Evolutionary conservation across 805 yeast genomes (phyloP).

Genomic region (Metschnikowia proteae): DNA sequence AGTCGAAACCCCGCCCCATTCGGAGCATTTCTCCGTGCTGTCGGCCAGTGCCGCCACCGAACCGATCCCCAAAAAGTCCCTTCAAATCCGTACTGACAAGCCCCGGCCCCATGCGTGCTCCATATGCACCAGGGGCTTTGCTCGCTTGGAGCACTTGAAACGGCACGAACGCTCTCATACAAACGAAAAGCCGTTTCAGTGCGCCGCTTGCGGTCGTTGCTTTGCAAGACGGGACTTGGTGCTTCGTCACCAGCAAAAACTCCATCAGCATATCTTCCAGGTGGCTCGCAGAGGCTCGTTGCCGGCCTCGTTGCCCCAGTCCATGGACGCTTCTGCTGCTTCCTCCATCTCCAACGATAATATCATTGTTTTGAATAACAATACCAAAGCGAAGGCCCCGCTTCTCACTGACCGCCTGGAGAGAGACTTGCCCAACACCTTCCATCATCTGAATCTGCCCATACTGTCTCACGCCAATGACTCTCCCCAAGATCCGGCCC

Average conservation of each 20-base stretch:
- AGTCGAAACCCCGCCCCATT: background rate
- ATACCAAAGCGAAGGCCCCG: constrained; percentile 51
- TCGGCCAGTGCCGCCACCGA: constrained; percentile 29
- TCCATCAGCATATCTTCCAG: constrained; percentile 45
- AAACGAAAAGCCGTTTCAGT: constrained; percentile 79
- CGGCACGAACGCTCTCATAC: constrained; percentile 94
- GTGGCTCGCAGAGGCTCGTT: constrained; percentile 17
- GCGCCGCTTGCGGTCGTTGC: constrained; percentile 94
- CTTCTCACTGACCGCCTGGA: constrained; percentile 23
- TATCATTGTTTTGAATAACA: constrained; percentile 49
- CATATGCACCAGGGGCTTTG: constrained; percentile 93
- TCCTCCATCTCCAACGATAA: constrained; percentile 35
- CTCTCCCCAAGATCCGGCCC: constrained; percentile 5
- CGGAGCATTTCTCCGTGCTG: constrained; percentile 7
- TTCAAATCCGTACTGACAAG: constrained; percentile 81
- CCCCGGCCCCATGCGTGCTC: constrained; percentile 92
- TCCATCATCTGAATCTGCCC: constrained; percentile 11
- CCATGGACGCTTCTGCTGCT: constrained; percentile 5
- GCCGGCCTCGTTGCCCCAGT: constrained; percentile 10
- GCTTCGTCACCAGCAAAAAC: constrained; percentile 89
- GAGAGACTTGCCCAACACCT: background rate
- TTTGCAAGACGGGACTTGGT: constrained; percentile 89
- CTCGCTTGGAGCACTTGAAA: constrained; percentile 88
- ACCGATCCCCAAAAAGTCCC: constrained; percentile 85
- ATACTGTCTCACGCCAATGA: constrained; percentile 11